Base-by-base conservation (phyloP, 495 filamentous ascomycete genomes). In the Aspergillus leporis region DNA sequence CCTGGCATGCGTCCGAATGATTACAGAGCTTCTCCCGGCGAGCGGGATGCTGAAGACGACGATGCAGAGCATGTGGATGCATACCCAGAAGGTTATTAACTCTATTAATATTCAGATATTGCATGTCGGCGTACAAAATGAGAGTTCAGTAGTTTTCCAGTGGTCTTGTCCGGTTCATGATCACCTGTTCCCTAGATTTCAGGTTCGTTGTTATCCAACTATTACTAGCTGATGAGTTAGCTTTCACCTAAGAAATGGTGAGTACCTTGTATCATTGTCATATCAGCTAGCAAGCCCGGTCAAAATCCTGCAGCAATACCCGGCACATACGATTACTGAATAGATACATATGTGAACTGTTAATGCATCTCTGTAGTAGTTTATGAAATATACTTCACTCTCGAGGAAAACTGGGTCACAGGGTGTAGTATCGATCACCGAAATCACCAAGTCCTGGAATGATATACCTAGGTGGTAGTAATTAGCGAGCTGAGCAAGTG, bases 371-470 rank as follows among this genome's bases (percentile, higher is more conserved):
- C 19, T 13, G 21, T 38, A 7, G 22, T 12, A 10, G 16, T n/a
- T 34, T n/a, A 67, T 75, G 6, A 47, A 22, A 12, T 47, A 47
- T 22, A 23, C 21, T 14, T 21, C 21, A 23, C 19, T 14, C 8
- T 5, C 4, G 10, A n/a, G 13, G 21, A 40, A 40, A 40, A 7
- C 7, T 23, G 18, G 18, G 18, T 23, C 12, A 98, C 70, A 96
- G 84, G 34, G 94, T 97, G 70, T 98, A 98, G 70, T 93, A 98
- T 65, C 94, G 82, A 69, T 98, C 94, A 40, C 94, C 94, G 72
- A 98, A 98, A 71, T 98, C 94, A 48, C 94, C 94, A 16, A 98
- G 82, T 5, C 94, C 94, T 23, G 94, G 94, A 47, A 96, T 85
- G 67, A 98, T 98, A 69, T 98, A 98, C 64, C 94, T 98, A 28